Evolutionary conservation across 192 early-diverging fungal species (phyloP).

Genomic region (Lobulomyces angularis): DNA sequence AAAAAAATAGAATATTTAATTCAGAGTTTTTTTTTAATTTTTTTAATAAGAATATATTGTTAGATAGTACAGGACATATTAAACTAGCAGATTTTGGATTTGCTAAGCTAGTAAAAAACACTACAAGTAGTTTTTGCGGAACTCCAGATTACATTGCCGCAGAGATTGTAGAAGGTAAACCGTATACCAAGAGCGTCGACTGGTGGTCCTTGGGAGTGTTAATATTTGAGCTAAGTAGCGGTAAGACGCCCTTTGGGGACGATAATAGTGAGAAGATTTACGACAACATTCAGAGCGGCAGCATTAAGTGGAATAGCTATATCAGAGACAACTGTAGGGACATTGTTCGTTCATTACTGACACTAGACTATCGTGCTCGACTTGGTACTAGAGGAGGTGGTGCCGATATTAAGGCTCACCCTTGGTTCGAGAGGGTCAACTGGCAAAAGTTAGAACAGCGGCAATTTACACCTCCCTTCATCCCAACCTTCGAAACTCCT

Average conservation of each 20-base stretch:
- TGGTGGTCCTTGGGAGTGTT: conserved; percentile 98
- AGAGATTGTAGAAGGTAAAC: conserved; percentile 72
- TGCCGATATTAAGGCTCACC: conserved; percentile 42
- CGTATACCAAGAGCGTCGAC: conserved; percentile 90
- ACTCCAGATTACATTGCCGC: conserved; percentile 98
- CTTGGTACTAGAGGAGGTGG: conserved; percentile 18
- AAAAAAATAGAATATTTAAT: background rate
- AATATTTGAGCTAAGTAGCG: conserved; percentile 64
- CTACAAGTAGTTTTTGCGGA: conserved; percentile 90
- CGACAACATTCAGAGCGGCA: conserved; percentile 31
- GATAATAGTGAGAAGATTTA: conserved; percentile 46
- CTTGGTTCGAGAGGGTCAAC: conserved; percentile 52
- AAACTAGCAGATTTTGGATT: conserved; percentile 93
- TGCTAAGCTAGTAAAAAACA: conserved; percentile 81
- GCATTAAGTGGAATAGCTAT: conserved; percentile 31
- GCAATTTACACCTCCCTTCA: conserved; percentile 40
- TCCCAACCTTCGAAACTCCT: conserved; percentile 23
- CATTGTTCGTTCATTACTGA: conserved; percentile 18
- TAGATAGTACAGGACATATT: conserved; percentile 92
- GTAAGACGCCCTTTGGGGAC: conserved; percentile 70
- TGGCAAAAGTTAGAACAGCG: conserved; percentile 43
- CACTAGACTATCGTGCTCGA: conserved; percentile 22
- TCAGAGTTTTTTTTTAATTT: background rate
- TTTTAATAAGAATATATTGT: conserved; percentile 61
- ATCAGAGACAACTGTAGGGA: conserved; percentile 23